Conservation (phyloP, 2,329 filamentous ascomycete genomes). For the Sphaerulina populicola region DNA sequence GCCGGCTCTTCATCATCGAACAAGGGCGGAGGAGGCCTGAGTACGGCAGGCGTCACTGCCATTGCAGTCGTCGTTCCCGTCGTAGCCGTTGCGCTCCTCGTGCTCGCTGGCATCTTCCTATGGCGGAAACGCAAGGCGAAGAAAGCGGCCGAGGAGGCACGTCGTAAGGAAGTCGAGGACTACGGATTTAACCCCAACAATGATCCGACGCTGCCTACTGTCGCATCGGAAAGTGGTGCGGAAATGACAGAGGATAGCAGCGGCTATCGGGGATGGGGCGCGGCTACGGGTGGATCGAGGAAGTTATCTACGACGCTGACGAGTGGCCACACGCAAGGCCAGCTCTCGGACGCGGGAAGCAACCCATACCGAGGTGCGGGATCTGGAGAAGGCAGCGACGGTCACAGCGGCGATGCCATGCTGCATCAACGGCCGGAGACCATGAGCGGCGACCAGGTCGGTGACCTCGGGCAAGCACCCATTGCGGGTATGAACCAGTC, state of each 20-base stretch:
- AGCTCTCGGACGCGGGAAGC: conserved; percentile 60
- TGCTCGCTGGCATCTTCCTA: conserved; percentile 67
- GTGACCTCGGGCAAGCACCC: conserved; percentile 63
- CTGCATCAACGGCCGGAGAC: conserved; percentile 40
- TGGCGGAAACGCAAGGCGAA: conserved; percentile 84
- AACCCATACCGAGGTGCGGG: conserved; percentile 35
- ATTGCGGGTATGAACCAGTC: conserved; percentile 51
- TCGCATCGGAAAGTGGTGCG: conserved; percentile 47
- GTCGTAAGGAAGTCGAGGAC: conserved; percentile 93
- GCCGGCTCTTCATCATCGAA: conserved; percentile 1
- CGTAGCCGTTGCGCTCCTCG: conserved; percentile 71
- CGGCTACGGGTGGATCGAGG: conserved; percentile 55
- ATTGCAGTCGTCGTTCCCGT: conserved; percentile 93
- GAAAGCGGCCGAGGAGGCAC: conserved; percentile 75
- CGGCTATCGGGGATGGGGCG: conserved; percentile 85
- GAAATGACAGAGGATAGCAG: conserved; percentile 70
- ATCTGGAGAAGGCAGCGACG: conserved; percentile 54
- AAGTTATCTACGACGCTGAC: conserved; percentile 88
- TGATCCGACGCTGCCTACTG: conserved; percentile 66
- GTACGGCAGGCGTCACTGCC: conserved; percentile 65
- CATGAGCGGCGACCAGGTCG: conserved; percentile 55
- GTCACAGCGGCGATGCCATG: conserved; percentile 53
- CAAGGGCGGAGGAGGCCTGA: conserved; percentile 42
- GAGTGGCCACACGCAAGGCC: conserved; percentile 48
- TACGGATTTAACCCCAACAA: conserved; percentile 98